Evolutionary conservation across 148 eudicot species (phyloP).

Genomic region (Camellia lanceoleosa): DNA sequence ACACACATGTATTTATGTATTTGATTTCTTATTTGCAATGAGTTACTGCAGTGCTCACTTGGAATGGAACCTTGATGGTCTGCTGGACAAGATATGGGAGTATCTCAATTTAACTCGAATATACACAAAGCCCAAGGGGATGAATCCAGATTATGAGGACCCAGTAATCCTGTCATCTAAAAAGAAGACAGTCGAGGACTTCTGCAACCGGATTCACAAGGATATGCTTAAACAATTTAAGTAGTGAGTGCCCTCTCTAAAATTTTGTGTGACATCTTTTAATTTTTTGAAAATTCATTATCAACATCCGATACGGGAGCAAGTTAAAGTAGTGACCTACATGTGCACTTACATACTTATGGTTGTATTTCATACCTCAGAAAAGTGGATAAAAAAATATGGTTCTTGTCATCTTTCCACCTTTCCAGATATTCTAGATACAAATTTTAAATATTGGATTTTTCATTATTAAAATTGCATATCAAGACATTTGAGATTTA

Average conservation of each 20-base stretch:
- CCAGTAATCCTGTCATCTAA: conserved; percentile 93
- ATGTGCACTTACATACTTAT: neutral
- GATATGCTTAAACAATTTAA: conserved; percentile 94
- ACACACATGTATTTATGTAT: neutral
- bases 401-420: too few relatives aligned
- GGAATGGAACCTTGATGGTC: conserved; percentile 99
- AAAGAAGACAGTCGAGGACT: conserved; percentile 83
- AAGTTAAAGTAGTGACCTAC: neutral
- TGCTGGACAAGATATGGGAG: conserved; percentile 94
- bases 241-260: conserved; percentile 49
- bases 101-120: conserved; percentile 92
- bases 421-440: too few relatives aligned
- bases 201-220: conserved; percentile 89
- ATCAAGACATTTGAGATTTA: too few relatives aligned
- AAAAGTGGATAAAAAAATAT: neutral
- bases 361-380: neutral
- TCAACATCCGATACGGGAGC: neutral
- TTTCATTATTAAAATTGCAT: too few relatives aligned
- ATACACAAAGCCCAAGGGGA: conserved; percentile 97
- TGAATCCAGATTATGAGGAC: conserved; percentile 98
- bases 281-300: neutral
- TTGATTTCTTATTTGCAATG: neutral
- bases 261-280: neutral
- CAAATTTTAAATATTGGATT: too few relatives aligned
- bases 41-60: conserved; percentile 77